Evolutionary conservation across 768 basidiomycete genomes (phyloP), one percentile per base, ranked within the genome.

Genomic region (Mycena latifolia): DNA sequence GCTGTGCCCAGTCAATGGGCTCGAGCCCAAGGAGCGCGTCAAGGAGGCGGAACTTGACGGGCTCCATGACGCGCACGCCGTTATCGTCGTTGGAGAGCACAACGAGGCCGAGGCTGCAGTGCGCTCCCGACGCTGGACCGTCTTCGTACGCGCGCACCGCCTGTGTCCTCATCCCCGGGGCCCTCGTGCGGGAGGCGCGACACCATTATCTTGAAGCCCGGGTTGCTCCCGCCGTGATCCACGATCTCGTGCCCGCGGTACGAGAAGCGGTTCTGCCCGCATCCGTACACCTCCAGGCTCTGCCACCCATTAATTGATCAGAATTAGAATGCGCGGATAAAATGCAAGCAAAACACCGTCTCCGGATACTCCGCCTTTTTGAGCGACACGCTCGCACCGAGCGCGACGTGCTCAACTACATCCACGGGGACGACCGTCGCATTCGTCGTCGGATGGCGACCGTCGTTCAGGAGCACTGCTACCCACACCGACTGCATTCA

Each of bases 211-310:
- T 73, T 73, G 65, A 74, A 83, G 1, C 82, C 82, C 1, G 81
- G 80, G 63, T 80, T 79, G 41, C 72, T 77, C 4, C 84, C 81
- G 5, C 80, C 80, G 69, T 85, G 83, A 52, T 84, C 82, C 24
- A 85, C 82, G 72, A 53, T 81, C 80, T n/a, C n/a, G 54, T 78
- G 77, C 6, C 82, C 82, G 28, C 76, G 79, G 55, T 83, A 83
- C 0, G 80, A 75, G 64, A 77, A 83, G 10, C 78, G 65, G 68
- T 73, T 77, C 67, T 83, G 82, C 7, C 77, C 82, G 18, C 76
- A 76, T 0, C 81, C 82, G 41, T 85, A 84, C 0, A 81, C 77
- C 31, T 73, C 77, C 0, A 79, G 75, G 54, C 79, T 80, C 83
- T 82, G 50, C 37, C 11, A 9, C 11, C 2, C 18, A 18, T 20